A percentile compares a stretch with the other conserved stretches of the same genome.
These are phyloP conservation scores for Mycogone perniciosa DNA, from an alignment of 2,329 filamentous ascomycete genomes.

Conservation along the genomic window DNA sequence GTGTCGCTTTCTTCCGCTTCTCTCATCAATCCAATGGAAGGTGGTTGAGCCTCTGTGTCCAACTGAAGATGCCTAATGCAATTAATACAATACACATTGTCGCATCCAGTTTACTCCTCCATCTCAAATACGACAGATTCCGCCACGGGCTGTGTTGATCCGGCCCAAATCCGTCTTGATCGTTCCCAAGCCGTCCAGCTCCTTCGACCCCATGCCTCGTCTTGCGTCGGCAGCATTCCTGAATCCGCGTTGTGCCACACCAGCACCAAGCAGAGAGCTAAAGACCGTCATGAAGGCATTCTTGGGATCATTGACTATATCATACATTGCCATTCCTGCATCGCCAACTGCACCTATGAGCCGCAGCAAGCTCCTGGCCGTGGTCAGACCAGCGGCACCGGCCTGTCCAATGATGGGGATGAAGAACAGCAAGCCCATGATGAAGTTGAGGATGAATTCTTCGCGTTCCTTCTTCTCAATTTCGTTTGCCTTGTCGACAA, in stretches of 20 bases:
- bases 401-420: constrained; percentile 45
- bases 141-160: constrained; percentile 9
- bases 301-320: constrained; percentile 21
- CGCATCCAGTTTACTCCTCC: too few relatives aligned
- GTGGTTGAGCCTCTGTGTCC: too few relatives aligned
- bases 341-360: constrained; percentile 18
- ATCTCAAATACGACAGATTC: neutral
- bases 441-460: constrained; percentile 23
- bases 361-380: constrained; percentile 12
- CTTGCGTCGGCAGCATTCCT: constrained; percentile 14
- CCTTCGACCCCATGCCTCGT: constrained; percentile 11
- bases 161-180: constrained; percentile 14
- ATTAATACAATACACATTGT: too few relatives aligned
- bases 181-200: constrained; percentile 12
- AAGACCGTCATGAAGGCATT: constrained; percentile 23
- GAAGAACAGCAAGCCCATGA: constrained; percentile 42
- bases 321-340: constrained; percentile 17
- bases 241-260: constrained; percentile 7
- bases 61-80: too few relatives aligned
- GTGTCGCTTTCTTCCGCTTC: too few relatives aligned
- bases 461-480: constrained; percentile 16
- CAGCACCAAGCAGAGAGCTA: constrained; percentile 14
- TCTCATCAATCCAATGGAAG: too few relatives aligned
- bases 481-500: constrained; percentile 20
- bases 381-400: constrained; percentile 16